Conservation (phyloP, 805 yeast genomes). For the Cyberlindnera mrakii region DNA sequence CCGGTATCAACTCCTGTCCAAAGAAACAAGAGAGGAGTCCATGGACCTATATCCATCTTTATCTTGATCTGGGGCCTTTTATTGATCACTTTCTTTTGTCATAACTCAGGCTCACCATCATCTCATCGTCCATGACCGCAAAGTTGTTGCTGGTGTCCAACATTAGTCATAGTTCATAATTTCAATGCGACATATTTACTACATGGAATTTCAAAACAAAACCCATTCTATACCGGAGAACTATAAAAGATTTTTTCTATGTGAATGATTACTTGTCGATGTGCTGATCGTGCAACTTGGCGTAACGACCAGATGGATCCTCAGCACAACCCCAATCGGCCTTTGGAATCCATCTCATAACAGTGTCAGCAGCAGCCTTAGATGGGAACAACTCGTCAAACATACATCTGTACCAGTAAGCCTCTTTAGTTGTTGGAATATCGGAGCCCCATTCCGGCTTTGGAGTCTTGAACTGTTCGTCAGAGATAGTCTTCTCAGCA, state of each 20-base stretch:
- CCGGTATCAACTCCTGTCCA: too few relatives aligned
- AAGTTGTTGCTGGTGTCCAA: not conserved
- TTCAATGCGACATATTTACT: not conserved
- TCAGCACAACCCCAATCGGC: slow-evolving; percentile 99
- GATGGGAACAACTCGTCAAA: slow-evolving; percentile 91
- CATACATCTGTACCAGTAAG: slow-evolving; percentile 97
- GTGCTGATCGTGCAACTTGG: slow-evolving; percentile 78
- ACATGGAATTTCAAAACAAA: not conserved
- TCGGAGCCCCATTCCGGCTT: slow-evolving; percentile 96
- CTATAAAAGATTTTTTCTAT: not conserved
- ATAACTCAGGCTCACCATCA: not conserved
- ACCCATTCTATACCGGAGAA: not conserved
- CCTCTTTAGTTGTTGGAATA: slow-evolving; percentile 95
- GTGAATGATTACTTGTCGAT: slow-evolving; percentile 37
- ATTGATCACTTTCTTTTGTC: too few relatives aligned
- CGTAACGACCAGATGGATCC: slow-evolving; percentile 98
- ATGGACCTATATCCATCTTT: too few relatives aligned
- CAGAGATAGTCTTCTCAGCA: slow-evolving; percentile 80
- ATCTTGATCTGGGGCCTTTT: too few relatives aligned
- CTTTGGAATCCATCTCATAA: slow-evolving; percentile 99
- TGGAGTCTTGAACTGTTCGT: slow-evolving; percentile 86
- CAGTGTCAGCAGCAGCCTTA: slow-evolving; percentile 90
- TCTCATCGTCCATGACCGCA: not conserved
- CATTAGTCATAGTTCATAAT: not conserved
- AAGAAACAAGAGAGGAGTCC: too few relatives aligned